A percentile compares a stretch with the other conserved stretches of the same genome.
Conservation (phyloP, 768 basidiomycete species). For the Rickenella mellea region DNA sequence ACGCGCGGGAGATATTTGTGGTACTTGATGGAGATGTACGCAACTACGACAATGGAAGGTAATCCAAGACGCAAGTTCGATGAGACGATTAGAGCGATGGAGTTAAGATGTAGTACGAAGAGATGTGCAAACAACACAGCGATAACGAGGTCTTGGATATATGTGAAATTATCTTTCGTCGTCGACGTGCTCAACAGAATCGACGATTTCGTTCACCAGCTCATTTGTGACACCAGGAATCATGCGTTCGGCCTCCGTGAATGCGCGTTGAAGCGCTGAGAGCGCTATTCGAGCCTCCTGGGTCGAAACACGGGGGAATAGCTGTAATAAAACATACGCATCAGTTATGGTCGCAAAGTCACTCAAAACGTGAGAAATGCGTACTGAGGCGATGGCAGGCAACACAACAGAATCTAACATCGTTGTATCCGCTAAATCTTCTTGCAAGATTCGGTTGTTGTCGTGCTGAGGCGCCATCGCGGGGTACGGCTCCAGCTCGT, state of each 20-base stretch:
- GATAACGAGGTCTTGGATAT: constrained; percentile 8
- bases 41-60: background rate
- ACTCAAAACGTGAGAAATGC: constrained; percentile 18
- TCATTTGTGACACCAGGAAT: constrained; percentile 94
- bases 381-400: constrained; percentile 91
- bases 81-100: background rate
- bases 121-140: constrained; percentile 7
- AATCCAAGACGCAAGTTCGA: background rate
- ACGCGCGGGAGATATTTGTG: too few relatives aligned
- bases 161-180: constrained; percentile 43
- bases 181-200: constrained; percentile 85
- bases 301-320: constrained; percentile 89
- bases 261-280: constrained; percentile 80
- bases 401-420: constrained; percentile 94
- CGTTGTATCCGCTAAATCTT: constrained; percentile 62
- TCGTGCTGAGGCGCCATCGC: constrained; percentile 16
- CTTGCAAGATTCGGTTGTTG: constrained; percentile 43
- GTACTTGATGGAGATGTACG: background rate
- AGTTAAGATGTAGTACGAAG: background rate
- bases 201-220: constrained; percentile 88
- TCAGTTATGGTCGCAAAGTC: constrained; percentile 6
- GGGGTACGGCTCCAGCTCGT: constrained; percentile 24
- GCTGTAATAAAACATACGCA: constrained; percentile 30
- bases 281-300: constrained; percentile 84
- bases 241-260: constrained; percentile 89